Conservation (phyloP, 2,329 filamentous ascomycete species). For the Aspergillus niger region DNA sequence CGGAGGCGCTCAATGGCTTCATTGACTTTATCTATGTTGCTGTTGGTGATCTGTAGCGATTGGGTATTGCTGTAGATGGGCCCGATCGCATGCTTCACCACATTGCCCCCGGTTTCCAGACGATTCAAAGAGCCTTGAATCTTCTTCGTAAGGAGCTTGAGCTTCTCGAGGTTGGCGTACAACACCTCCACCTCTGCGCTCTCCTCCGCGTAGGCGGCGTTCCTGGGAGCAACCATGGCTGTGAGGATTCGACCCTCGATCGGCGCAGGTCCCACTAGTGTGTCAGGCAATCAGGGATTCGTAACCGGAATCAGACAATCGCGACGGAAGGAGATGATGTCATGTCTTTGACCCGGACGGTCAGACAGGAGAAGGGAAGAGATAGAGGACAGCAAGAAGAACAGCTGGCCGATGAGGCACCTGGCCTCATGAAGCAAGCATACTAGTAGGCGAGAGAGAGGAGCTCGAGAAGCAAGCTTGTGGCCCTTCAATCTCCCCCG, state of each 20-base stretch:
- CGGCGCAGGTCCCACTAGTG: constrained; percentile 18
- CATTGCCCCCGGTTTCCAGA: constrained; percentile 84
- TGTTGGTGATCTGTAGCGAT: constrained; percentile 80
- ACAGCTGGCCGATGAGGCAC: constrained; percentile 23
- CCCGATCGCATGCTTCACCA: constrained; percentile 86
- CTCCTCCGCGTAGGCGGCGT: constrained; percentile 64
- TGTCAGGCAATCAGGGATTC: constrained; percentile 12
- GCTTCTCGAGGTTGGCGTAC: constrained; percentile 79
- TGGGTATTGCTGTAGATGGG: constrained; percentile 92
- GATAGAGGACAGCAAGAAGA: not conserved
- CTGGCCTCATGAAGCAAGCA: constrained; percentile 23
- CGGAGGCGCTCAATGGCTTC: constrained; percentile 84
- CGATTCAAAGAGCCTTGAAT: constrained; percentile 85
- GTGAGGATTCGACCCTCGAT: constrained; percentile 15
- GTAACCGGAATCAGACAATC: constrained; percentile 7
- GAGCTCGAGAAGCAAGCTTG: not conserved
- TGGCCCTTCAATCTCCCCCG: constrained; percentile 1
- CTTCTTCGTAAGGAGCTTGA: constrained; percentile 89
- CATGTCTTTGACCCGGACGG: constrained; percentile 12
- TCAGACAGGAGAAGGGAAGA: not conserved
- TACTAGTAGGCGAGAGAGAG: not conserved
- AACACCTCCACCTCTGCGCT: constrained; percentile 68
- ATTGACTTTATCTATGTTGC: constrained; percentile 84
- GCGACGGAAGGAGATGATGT: constrained; percentile 8
- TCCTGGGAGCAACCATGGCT: constrained; percentile 57